Evolutionary conservation across 2,329 filamentous ascomycete genomes (phyloP), one percentile per base, ranked within the genome.

Genomic region (Monilinia fructicola): DNA sequence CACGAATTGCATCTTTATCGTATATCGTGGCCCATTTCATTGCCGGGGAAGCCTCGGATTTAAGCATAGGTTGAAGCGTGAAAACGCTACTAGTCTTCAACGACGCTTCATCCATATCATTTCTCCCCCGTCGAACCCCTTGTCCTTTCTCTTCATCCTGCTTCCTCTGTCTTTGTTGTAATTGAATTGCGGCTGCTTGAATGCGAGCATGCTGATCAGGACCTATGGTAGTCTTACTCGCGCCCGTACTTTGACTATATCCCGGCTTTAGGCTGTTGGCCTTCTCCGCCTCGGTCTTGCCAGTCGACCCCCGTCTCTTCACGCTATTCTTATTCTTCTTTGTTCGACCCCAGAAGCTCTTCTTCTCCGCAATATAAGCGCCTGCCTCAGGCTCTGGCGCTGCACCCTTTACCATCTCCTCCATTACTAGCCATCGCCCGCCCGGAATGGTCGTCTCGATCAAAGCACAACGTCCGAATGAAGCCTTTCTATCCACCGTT

Each of bases 1-100:
- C 88, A 64, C 93, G 88, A 69, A 96, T 89, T 10, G 89, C 83
- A 74, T 95, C 89, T 79, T 95, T 96, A 79, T 98, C 95, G 76
- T 97, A 98, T 74, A 93, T 93, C 78, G 84, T 94, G 42, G 94
- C 92, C 95, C 95, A 99, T 78, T 97, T 96, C 88, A 99, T 90
- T 1, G 95, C 95, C 31, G 93, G 91, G 11, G 91, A 95, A 23
- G 93, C 94, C 77, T 97, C 95, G 64, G 84, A 92, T 74, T 93
- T 83, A 69, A 98, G 90, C 64, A 88, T 85, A 1, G 93, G 90
- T 76, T 97, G 93, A 56, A 98, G 81, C 3, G 93, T 97, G 74
- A 97, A 84, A 66, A 96, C 86, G 71, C 95, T 99, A 77, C 89
- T 93, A 3, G 93, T 97, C 83, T 96, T 97, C 66, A 80, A 84